Percentiles rank a stretch among this genome's conserved stretches.
These are phyloP conservation scores for Phoenix dactylifera DNA, from an alignment of 176 grass and related monocot species.

Conservation along the genomic window DNA sequence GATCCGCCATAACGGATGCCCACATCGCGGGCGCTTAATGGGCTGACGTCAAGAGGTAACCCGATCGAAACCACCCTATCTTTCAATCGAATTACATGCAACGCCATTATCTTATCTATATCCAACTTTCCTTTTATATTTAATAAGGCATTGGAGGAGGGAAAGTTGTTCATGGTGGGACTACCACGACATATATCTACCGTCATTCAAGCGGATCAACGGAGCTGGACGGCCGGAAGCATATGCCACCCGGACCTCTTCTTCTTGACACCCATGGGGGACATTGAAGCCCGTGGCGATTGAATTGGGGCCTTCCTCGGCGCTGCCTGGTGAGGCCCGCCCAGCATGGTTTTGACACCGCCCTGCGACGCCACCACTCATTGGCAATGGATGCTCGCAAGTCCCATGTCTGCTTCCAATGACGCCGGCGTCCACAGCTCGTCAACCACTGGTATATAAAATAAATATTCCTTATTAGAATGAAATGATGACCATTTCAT, in stretches of 20 bases:
- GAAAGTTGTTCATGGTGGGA: constrained; percentile 72
- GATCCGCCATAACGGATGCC: constrained; percentile 70
- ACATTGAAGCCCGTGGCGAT: constrained; percentile 93
- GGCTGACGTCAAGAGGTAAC: constrained; percentile 80
- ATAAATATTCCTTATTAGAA: too few species aligned
- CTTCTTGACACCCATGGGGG: constrained; percentile 66
- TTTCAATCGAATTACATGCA: neutral
- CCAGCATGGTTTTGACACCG: constrained; percentile 65
- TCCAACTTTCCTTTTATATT: constrained; percentile 3
- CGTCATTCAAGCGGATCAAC: constrained; percentile 88
- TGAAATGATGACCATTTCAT: too few species aligned
- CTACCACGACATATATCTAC: constrained; percentile 74
- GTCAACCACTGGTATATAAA: constrained; percentile 72
- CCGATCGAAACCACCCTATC: neutral
- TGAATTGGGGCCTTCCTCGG: constrained; percentile 62
- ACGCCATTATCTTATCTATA: too few species aligned
- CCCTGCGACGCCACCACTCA: constrained; percentile 72
- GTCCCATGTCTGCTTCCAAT: constrained; percentile 87
- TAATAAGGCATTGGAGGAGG: constrained; percentile 68
- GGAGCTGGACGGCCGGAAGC: constrained; percentile 76
- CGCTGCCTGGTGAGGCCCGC: constrained; percentile 37
- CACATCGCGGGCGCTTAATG: constrained; percentile 67
- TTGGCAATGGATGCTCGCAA: constrained; percentile 99
- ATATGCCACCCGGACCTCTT: constrained; percentile 84
- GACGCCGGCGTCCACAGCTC: constrained; percentile 93